Percentiles rank a stretch among this genome's conserved stretches.
These are phyloP conservation scores for Arctium lappa DNA, from an alignment of 129 eudicot genomes.

Conservation along the genomic window DNA sequence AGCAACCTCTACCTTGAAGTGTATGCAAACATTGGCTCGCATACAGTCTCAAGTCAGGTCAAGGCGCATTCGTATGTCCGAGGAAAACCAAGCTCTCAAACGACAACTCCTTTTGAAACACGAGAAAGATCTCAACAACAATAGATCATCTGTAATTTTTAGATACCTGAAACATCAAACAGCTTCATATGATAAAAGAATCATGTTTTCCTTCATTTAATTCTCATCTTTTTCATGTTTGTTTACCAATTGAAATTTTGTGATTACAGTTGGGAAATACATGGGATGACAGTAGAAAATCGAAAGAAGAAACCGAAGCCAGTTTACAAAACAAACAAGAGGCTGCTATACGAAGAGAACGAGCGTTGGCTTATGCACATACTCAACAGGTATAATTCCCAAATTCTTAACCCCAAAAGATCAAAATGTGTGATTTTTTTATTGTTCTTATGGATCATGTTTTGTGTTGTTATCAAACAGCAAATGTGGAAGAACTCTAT, in stretches of 20 bases:
- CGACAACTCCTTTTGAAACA: constrained; percentile 51
- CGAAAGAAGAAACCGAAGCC: constrained; percentile 79
- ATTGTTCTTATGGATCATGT: background rate
- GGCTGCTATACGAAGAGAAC: constrained; percentile 85
- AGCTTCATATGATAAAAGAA: background rate
- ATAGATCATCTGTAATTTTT: constrained; percentile 44
- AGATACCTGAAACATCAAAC: background rate
- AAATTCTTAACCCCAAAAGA: background rate
- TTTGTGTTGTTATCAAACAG: constrained; percentile 31
- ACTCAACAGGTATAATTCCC: constrained; percentile 63
- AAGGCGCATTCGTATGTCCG: constrained; percentile 63
- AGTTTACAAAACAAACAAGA: constrained; percentile 59
- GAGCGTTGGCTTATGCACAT: constrained; percentile 90
- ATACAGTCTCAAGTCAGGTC: constrained; percentile 62
- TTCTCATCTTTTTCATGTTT: background rate
- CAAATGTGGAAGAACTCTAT: constrained; percentile 66
- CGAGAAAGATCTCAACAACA: constrained; percentile 47
- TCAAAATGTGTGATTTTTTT: background rate
- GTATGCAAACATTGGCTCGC: constrained; percentile 81
- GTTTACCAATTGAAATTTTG: background rate
- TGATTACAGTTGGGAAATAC: constrained; percentile 46
- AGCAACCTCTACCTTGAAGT: constrained; percentile 53
- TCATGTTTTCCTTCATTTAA: background rate
- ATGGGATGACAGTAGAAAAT: constrained; percentile 76
- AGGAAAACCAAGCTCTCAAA: constrained; percentile 61